Evolutionary conservation across 1,284 basidiomycete species (phyloP).

Genomic region (Papiliotrema laurentii): DNA sequence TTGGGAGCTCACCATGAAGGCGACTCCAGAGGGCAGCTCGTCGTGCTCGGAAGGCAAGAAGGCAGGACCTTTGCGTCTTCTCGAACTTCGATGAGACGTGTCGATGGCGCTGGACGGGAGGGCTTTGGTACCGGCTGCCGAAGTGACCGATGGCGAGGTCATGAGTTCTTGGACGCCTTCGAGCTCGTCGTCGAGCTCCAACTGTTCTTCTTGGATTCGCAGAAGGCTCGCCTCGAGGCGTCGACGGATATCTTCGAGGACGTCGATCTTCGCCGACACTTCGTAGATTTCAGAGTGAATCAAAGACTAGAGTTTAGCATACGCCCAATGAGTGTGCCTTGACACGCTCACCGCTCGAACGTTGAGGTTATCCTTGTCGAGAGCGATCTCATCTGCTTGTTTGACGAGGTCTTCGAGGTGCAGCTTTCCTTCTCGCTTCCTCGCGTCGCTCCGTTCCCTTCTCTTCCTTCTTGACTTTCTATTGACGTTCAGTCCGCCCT

Average conservation of each 20-base stretch:
- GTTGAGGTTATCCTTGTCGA: constrained; percentile 83
- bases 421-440: constrained; percentile 60
- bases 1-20: constrained; percentile 75
- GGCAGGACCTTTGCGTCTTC: constrained; percentile 63
- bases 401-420: constrained; percentile 74
- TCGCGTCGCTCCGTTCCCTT: constrained; percentile 62
- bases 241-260: constrained; percentile 72
- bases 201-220: constrained; percentile 85
- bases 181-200: constrained; percentile 91
- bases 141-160: constrained; percentile 52
- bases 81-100: constrained; percentile 21
- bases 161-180: constrained; percentile 81
- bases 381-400: constrained; percentile 75
- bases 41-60: constrained; percentile 98
- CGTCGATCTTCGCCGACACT: constrained; percentile 81
- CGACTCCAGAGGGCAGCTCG: constrained; percentile 85
- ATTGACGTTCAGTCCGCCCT: constrained; percentile 36
- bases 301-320: constrained; percentile 56
- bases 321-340: background rate
- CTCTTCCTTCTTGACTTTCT: constrained; percentile 54
- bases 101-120: constrained; percentile 20
- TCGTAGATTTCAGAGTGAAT: constrained; percentile 80
- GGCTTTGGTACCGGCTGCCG: constrained; percentile 39
- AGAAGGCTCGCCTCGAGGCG: constrained; percentile 79
- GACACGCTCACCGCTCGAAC: constrained; percentile 66